Evolutionary conservation across 331 rosid species (phyloP).

Genomic region (Arachis monticola): DNA sequence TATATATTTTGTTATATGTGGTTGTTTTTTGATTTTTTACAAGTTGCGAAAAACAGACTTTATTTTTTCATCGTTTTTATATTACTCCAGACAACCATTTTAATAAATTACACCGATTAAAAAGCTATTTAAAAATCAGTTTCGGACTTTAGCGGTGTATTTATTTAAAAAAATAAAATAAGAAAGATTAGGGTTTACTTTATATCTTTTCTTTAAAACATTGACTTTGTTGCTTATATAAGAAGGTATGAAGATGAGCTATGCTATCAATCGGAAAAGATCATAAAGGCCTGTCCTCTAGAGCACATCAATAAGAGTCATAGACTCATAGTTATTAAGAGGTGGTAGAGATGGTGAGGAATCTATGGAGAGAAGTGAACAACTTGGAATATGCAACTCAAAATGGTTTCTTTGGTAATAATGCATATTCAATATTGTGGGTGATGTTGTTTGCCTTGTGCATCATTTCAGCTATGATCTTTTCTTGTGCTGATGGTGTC

Average conservation of each 20-base stretch:
- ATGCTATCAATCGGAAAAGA: slow-evolving; percentile 32
- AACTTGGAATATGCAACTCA: slow-evolving; percentile 22
- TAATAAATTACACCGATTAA: too few species aligned
- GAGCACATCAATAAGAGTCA: not conserved
- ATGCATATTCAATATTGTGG: slow-evolving; percentile 39
- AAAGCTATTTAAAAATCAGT: too few species aligned
- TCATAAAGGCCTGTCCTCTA: slow-evolving; percentile 9
- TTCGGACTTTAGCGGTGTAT: too few species aligned
- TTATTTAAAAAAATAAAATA: too few species aligned
- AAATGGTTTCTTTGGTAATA: slow-evolving; percentile 32
- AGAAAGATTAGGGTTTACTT: not conserved
- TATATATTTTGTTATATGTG: too few species aligned
- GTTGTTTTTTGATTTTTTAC: too few species aligned
- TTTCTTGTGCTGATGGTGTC: slow-evolving; percentile 67
- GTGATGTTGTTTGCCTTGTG: slow-evolving; percentile 50
- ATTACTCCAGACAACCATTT: too few species aligned
- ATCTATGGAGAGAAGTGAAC: slow-evolving; percentile 40
- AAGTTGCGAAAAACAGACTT: too few species aligned
- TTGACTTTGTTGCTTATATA: slow-evolving; percentile 44
- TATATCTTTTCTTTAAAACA: not conserved
- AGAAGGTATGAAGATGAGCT: not conserved
- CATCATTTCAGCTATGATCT: slow-evolving; percentile 54
- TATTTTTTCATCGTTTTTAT: too few species aligned
- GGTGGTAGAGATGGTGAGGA: slow-evolving; percentile 55
- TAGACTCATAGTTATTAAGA: not conserved